Percentiles rank a stretch among this genome's conserved stretches.
Evolutionary conservation across 2,329 filamentous ascomycete species (phyloP).

Genomic region (Fusarium nodosum): DNA sequence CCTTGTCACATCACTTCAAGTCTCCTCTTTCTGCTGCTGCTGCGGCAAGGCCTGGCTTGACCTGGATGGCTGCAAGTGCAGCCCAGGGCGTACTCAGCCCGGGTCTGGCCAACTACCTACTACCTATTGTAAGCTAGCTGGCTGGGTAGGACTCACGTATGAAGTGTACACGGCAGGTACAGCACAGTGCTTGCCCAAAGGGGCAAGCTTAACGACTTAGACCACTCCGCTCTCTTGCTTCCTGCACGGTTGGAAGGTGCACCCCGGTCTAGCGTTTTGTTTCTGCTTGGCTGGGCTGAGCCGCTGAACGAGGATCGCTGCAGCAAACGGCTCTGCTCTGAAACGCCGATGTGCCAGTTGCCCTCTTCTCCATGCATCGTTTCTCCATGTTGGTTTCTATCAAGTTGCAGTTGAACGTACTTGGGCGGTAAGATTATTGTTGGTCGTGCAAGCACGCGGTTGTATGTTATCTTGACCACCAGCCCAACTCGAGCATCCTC

Average conservation of each 20-base stretch:
- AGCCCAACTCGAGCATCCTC: slow-evolving; percentile 24
- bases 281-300: slow-evolving; percentile 27
- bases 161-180: slow-evolving; percentile 28
- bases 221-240: slow-evolving; percentile 10
- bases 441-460: background rate
- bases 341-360: slow-evolving; percentile 19
- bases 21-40: slow-evolving; percentile 33
- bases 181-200: slow-evolving; percentile 24
- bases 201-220: slow-evolving; percentile 19
- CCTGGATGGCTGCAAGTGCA: slow-evolving; percentile 37
- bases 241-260: slow-evolving; percentile 4
- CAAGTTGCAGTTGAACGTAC: background rate
- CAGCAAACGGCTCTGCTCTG: slow-evolving; percentile 15
- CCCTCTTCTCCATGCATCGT: slow-evolving; percentile 1
- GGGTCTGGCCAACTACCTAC: slow-evolving; percentile 1
- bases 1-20: slow-evolving; percentile 33
- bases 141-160: slow-evolving; percentile 16
- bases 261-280: slow-evolving; percentile 18
- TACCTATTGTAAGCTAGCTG: slow-evolving; percentile 15
- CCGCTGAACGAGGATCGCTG: slow-evolving; percentile 7
- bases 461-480: slow-evolving; percentile 5
- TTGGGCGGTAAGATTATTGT: background rate
- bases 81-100: slow-evolving; percentile 36
- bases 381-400: background rate
- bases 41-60: slow-evolving; percentile 39